phyloP scores from a whole-genome alignment of 768 basidiomycete genomes.

The Amanita jacksonii region DNA sequence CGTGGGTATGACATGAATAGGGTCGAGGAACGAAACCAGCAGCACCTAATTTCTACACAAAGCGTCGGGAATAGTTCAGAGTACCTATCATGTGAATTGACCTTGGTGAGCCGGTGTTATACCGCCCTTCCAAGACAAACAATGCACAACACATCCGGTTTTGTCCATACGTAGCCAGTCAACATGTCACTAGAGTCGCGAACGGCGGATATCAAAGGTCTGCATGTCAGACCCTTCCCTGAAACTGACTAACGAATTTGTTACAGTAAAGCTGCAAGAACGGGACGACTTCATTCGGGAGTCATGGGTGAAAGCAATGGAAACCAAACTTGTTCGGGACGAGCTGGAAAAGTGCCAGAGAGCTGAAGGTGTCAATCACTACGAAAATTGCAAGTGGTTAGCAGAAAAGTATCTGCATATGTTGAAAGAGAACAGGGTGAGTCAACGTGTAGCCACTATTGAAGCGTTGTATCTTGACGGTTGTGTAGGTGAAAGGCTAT shows the following conservation, averaged over 20 bases:
- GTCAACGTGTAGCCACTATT: constrained; percentile 18
- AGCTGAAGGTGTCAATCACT: constrained; percentile 85
- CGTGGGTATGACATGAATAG: constrained; percentile 41
- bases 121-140: constrained; percentile 9
- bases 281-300: constrained; percentile 78
- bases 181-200: constrained; percentile 29
- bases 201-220: constrained; percentile 44
- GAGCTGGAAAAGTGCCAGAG: constrained; percentile 86
- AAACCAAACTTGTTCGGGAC: constrained; percentile 78
- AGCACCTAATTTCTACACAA: too few species aligned
- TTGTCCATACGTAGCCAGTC: constrained; percentile 15
- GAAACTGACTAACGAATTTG: neutral
- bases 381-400: constrained; percentile 81
- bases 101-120: too few species aligned
- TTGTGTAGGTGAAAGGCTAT: constrained; percentile 72
- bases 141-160: constrained; percentile 6
- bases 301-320: constrained; percentile 94
- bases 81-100: constrained; percentile 6
- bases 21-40: too few species aligned
- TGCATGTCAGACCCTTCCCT: constrained; percentile 4
- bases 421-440: constrained; percentile 72
- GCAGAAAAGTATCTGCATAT: constrained; percentile 75
- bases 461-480: neutral
- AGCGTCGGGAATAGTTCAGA: neutral
- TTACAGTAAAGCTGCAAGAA: constrained; percentile 48